These are phyloP conservation scores for Tuber borchii DNA, from an alignment of 495 filamentous ascomycete species.

Conservation along the genomic window DNA sequence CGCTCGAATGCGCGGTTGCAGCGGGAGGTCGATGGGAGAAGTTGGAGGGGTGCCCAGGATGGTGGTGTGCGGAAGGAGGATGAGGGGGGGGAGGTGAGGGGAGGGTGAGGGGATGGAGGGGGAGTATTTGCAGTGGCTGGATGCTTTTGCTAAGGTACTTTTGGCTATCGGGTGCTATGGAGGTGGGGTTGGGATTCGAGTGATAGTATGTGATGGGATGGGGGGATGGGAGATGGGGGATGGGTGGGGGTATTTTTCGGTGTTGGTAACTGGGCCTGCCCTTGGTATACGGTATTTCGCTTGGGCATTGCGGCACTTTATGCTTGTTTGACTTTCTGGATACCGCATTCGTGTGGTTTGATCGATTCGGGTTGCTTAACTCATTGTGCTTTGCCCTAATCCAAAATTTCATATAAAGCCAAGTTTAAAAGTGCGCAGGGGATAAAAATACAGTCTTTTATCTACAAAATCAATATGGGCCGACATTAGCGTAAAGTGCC, in stretches of 20 bases:
- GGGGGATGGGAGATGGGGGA: not conserved
- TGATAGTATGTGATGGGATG: not conserved
- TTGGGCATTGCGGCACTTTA: not conserved
- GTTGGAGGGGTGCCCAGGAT: not conserved
- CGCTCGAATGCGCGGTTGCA: constrained; percentile 45
- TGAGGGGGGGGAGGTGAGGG: not conserved
- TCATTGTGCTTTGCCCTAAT: not conserved
- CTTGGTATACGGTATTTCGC: not conserved
- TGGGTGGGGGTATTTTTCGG: not conserved
- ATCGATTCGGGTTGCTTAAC: not conserved
- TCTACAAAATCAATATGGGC: not conserved
- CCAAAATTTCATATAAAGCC: not conserved
- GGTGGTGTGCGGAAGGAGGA: not conserved
- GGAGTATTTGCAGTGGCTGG: not conserved
- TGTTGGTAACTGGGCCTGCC: not conserved
- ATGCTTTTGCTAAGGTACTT: not conserved
- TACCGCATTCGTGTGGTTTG: not conserved
- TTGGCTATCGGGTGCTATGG: not conserved
- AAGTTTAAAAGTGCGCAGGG: not conserved
- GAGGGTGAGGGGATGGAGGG: not conserved
- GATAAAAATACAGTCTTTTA: not conserved
- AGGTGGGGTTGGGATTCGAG: not conserved
- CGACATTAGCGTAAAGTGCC: not conserved
- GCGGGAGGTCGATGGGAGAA: constrained; percentile 45
- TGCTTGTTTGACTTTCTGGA: not conserved